phyloP scores from a whole-genome alignment of 257 asterid genomes.

The Solanum verrucosum region DNA sequence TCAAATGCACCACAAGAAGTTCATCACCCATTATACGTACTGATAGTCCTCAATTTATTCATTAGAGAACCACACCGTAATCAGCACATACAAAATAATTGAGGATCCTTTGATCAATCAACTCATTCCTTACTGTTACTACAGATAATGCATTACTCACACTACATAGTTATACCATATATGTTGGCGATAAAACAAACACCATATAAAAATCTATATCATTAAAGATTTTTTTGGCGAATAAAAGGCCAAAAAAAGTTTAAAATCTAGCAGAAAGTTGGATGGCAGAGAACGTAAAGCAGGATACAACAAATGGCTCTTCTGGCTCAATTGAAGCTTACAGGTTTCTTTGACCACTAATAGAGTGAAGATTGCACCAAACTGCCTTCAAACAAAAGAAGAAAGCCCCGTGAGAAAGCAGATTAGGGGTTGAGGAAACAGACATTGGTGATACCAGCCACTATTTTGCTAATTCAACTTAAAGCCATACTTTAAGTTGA shows the following conservation, averaged over 20 bases:
- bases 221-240: not conserved
- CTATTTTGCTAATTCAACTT: not conserved
- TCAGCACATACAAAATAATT: not conserved
- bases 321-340: not conserved
- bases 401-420: not conserved
- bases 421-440: not conserved
- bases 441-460: not conserved
- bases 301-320: not conserved
- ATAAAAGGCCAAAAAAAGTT: not conserved
- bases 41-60: not conserved
- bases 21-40: not conserved
- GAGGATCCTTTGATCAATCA: not conserved
- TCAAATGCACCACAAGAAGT: not conserved
- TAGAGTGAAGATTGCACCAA: not conserved
- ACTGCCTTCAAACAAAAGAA: not conserved
- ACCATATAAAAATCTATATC: not conserved
- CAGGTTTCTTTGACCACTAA: not conserved
- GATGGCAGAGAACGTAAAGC: not conserved
- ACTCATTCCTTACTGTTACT: not conserved
- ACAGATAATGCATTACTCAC: not conserved
- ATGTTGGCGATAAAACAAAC: not conserved
- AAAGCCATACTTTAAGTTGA: not conserved
- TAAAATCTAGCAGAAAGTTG: not conserved
- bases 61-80: not conserved
- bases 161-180: not conserved